Evolutionary conservation across 805 yeast genomes (phyloP).

Genomic region (Candida dajiaensis): DNA sequence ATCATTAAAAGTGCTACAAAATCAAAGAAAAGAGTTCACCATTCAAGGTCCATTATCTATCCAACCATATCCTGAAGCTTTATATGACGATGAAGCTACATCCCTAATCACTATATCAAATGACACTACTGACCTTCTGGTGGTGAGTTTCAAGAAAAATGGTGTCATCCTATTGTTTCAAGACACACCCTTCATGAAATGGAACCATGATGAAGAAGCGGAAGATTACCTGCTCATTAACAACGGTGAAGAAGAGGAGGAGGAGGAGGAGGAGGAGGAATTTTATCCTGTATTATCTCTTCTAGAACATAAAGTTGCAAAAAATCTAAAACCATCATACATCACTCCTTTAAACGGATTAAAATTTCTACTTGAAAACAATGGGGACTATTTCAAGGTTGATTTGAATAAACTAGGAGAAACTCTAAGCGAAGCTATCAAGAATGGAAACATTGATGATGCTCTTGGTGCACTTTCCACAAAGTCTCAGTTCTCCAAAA

Average conservation of each 20-base stretch:
- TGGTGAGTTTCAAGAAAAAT: slow-evolving; percentile 24
- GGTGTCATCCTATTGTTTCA: slow-evolving; percentile 26
- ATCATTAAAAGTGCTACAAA: slow-evolving; percentile 18
- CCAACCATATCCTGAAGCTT: slow-evolving; percentile 46
- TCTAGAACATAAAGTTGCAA: not conserved
- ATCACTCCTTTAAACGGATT: not conserved
- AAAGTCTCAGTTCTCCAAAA: not conserved
- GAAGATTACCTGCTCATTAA: slow-evolving; percentile 17
- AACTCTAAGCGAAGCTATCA: not conserved
- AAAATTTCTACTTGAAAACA: not conserved
- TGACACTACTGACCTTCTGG: slow-evolving; percentile 23
- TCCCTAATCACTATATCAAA: slow-evolving; percentile 27
- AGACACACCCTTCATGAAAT: slow-evolving; percentile 33
- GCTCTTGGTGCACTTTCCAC: not conserved
- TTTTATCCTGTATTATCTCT: not conserved
- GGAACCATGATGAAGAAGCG: slow-evolving; percentile 20
- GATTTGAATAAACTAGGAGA: not conserved
- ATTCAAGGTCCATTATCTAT: slow-evolving; percentile 52
- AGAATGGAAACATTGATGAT: not conserved
- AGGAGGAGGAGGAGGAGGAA: not conserved
- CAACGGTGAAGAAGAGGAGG: slow-evolving; percentile 1
- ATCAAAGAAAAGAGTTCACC: slow-evolving; percentile 11
- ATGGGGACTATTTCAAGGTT: not conserved
- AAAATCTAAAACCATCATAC: not conserved
- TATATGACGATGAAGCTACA: slow-evolving; percentile 42